Percentiles rank a stretch among this genome's conserved stretches.
These are phyloP conservation scores for Mortierella sp. DNA, from an alignment of 371 early-diverging fungal genomes.

Conservation along the genomic window DNA sequence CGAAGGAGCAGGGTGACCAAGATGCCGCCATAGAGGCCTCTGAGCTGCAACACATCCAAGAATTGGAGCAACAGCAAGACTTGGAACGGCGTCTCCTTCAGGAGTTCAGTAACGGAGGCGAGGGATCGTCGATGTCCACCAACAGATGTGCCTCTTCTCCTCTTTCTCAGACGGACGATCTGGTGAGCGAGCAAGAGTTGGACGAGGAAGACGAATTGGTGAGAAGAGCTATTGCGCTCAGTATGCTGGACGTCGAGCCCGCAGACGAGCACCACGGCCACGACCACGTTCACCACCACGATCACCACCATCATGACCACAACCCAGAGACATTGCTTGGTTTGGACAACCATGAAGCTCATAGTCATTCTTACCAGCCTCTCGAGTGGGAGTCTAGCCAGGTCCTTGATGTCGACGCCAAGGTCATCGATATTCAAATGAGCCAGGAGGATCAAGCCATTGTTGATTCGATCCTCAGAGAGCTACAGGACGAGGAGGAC, in stretches of 20 bases:
- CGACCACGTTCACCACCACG: background rate
- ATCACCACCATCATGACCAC: background rate
- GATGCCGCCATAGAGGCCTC: constrained; percentile 17
- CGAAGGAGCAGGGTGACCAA: constrained; percentile 42
- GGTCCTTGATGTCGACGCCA: constrained; percentile 35
- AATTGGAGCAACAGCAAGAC: constrained; percentile 20
- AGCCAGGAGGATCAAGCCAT: constrained; percentile 38
- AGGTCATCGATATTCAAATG: background rate
- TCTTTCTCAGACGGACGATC: background rate
- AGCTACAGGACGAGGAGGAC: constrained; percentile 26
- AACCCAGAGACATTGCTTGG: background rate
- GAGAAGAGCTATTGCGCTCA: constrained; percentile 43
- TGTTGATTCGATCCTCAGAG: constrained; percentile 39
- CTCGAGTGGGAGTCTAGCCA: constrained; percentile 25
- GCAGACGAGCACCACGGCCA: background rate
- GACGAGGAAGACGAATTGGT: constrained; percentile 55
- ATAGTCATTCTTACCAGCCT: constrained; percentile 14
- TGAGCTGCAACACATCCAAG: constrained; percentile 34
- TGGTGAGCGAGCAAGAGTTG: constrained; percentile 29
- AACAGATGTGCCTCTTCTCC: background rate
- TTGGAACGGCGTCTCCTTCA: constrained; percentile 5
- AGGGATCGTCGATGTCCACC: constrained; percentile 21
- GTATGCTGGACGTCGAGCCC: constrained; percentile 34
- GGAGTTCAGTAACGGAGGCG: constrained; percentile 12
- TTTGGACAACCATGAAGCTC: background rate